Conservation (phyloP, 2,329 filamentous ascomycete genomes). For the Triangularia verruculosa region DNA sequence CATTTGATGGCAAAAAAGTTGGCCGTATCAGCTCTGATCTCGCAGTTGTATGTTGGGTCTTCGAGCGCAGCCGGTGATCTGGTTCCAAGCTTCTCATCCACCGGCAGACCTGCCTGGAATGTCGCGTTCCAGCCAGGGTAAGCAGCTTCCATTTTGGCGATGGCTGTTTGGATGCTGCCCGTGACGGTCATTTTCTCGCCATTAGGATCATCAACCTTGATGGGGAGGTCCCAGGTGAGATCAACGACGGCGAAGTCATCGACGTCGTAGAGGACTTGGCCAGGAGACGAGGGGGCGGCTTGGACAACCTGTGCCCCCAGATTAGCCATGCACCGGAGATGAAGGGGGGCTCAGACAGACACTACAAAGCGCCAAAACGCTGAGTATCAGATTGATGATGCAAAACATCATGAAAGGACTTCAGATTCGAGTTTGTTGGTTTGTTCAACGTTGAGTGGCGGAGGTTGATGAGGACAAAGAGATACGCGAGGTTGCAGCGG, state of each 20-base stretch:
- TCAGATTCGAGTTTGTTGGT: no score
- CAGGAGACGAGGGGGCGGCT: neutral
- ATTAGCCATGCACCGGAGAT: neutral
- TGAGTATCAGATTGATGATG: neutral
- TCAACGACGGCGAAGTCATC: neutral
- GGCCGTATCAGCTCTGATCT: neutral
- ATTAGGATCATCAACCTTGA: neutral
- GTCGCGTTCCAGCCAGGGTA: neutral
- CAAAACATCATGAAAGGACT: neutral
- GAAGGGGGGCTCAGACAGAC: neutral
- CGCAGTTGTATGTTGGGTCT: neutral
- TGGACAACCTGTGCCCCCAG: neutral
- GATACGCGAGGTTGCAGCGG: no score
- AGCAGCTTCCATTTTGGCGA: neutral
- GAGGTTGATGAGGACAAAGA: no score
- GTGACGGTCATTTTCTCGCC: neutral
- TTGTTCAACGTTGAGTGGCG: no score
- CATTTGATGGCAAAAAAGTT: constrained; percentile 3
- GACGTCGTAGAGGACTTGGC: neutral
- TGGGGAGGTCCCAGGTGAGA: neutral
- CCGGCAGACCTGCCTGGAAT: neutral
- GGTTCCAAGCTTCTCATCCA: neutral
- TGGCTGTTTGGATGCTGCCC: neutral
- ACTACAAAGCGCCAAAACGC: neutral
- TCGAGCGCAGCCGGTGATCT: neutral